phyloP scores from a whole-genome alignment of 495 filamentous ascomycete genomes.

The Diplogelasinospora grovesii region DNA sequence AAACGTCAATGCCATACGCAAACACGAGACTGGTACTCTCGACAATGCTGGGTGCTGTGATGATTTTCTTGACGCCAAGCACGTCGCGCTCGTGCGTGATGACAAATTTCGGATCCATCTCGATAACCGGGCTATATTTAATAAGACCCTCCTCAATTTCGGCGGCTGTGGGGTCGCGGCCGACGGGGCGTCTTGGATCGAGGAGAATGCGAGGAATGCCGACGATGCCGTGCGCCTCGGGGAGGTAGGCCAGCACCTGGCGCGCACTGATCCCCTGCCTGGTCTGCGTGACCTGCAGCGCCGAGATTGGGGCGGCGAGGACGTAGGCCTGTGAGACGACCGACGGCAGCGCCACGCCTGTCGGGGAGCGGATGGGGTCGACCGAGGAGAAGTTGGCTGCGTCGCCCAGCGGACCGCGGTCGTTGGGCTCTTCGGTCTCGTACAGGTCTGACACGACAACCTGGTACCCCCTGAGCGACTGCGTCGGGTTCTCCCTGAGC shows the following conservation, averaged over 20 bases:
- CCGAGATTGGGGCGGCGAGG: slow-evolving; percentile 66
- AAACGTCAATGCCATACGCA: slow-evolving; percentile 84
- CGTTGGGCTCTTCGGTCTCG: slow-evolving; percentile 75
- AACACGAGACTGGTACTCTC: slow-evolving; percentile 92
- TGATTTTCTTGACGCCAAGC: slow-evolving; percentile 62
- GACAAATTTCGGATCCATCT: slow-evolving; percentile 76
- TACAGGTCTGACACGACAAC: slow-evolving; percentile 83
- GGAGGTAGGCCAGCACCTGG: slow-evolving; percentile 70
- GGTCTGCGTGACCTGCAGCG: slow-evolving; percentile 79
- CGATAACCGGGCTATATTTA: slow-evolving; percentile 65
- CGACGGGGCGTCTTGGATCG: slow-evolving; percentile 83
- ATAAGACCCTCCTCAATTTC: slow-evolving; percentile 82
- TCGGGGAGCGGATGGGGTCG: slow-evolving; percentile 42
- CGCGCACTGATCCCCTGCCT: slow-evolving; percentile 87
- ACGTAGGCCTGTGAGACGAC: slow-evolving; percentile 74
- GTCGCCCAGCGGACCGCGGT: slow-evolving; percentile 71
- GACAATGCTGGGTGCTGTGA: slow-evolving; percentile 68
- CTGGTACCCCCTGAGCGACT: slow-evolving; percentile 74
- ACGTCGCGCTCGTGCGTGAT: slow-evolving; percentile 81
- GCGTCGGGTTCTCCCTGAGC: slow-evolving; percentile 38
- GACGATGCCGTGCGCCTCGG: slow-evolving; percentile 62
- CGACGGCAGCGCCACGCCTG: slow-evolving; percentile 49
- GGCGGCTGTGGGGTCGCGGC: slow-evolving; percentile 68
- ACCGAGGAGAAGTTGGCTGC: slow-evolving; percentile 67
- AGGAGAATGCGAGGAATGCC: slow-evolving; percentile 71